Evolutionary conservation across 2,329 filamentous ascomycete species (phyloP), one percentile per base, ranked within the genome.

Genomic region (Talaromyces verruculosus): DNA sequence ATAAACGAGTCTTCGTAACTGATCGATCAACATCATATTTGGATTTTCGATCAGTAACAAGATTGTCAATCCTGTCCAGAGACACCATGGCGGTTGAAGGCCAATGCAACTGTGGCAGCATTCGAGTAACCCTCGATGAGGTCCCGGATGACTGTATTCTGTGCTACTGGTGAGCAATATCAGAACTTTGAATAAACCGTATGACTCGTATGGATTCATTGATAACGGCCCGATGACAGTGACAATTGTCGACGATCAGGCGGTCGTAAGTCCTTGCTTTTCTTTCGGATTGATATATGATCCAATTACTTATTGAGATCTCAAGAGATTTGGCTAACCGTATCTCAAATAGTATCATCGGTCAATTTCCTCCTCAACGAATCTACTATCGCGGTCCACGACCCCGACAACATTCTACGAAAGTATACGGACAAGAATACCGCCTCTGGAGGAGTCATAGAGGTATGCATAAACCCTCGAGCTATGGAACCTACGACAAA

Each of bases 241-340:
- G 59, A 47, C 41, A 61, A 61, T 47, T 61, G 41, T 33, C 58
- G 58, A 35, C 39, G 58, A 28, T 45, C 58, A 61, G 58, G 41
- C 8, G 41, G 58, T 6, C 33, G 58, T 61, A 47, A 33, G 58
- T 30, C 10, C 39, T 11, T 45, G 15, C n/a, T 15, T 15, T 15
- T 25, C 13, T 30, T 41, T 41, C 17, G 15, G 1, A n/a, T 41
- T 3, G 33, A 35, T 35, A 35, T 25, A 3, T 35, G 33, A 35
- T 35, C 33, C 33, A 11, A 11, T 35, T 11, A 8, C 8, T 11
- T 35, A 11, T 35, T 35, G 33, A 35, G 25, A 35, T 35, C 33
- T 22, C 17, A 17, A 19, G 19, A 47, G 5, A 8, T 45, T 2
- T 47, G 43, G 43, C 22, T 49, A 25, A 49, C 45, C 22, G 28